Evolutionary conservation across 2,329 filamentous ascomycete genomes (phyloP).

Genomic region (Metarhizium robertsii): DNA sequence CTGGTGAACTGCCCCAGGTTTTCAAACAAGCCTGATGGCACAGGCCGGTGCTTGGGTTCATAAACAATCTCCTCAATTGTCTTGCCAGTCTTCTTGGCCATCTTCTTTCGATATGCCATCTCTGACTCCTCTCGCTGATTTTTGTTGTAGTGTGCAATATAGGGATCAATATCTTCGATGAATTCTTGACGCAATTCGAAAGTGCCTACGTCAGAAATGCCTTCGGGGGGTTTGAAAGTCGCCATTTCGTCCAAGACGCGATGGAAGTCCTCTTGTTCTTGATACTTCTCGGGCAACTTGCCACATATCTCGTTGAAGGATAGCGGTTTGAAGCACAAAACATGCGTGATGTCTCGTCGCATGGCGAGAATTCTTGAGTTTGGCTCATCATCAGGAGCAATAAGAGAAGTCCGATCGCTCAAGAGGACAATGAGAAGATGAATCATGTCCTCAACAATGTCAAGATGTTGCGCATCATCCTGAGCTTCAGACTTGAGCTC

Average conservation of each 20-base stretch:
- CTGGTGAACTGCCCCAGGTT: conserved; percentile 70
- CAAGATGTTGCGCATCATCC: conserved; percentile 80
- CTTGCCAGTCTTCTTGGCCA: conserved; percentile 81
- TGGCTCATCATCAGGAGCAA: conserved; percentile 56
- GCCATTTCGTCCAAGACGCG: conserved; percentile 79
- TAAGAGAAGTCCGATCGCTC: conserved; percentile 76
- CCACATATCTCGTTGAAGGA: conserved; percentile 87
- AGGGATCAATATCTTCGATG: conserved; percentile 84
- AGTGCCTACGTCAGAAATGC: conserved; percentile 82
- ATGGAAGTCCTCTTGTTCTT: conserved; percentile 83
- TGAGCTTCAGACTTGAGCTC: conserved; percentile 62
- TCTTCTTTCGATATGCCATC: conserved; percentile 74
- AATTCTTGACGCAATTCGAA: conserved; percentile 86
- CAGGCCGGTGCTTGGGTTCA: conserved; percentile 72
- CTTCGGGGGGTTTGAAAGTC: conserved; percentile 81
- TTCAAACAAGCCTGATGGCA: conserved; percentile 68
- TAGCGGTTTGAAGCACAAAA: conserved; percentile 90
- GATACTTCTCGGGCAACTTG: conserved; percentile 79
- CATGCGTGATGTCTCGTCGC: conserved; percentile 83
- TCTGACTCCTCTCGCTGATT: conserved; percentile 97
- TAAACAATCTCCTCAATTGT: conserved; percentile 76
- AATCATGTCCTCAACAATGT: conserved; percentile 92
- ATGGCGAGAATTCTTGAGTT: conserved; percentile 61
- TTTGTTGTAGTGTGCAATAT: conserved; percentile 91
- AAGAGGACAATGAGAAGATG: conserved; percentile 86